Conservation (phyloP, 2,329 filamentous ascomycete species). For the Sclerotinia trifoliorum region DNA sequence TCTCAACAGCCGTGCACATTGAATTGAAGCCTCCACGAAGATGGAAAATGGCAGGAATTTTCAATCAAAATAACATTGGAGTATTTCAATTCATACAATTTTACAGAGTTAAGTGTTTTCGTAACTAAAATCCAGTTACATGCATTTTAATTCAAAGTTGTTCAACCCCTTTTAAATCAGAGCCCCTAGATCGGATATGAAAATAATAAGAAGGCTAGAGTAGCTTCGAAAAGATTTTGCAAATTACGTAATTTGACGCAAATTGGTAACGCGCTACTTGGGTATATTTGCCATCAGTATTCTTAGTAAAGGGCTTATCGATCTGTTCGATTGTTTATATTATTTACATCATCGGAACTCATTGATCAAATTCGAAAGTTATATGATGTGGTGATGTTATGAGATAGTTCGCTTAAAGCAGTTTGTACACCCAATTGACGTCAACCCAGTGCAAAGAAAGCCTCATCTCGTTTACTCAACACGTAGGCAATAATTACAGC, state of each 20-base stretch:
- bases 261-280: neutral
- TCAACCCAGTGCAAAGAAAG: neutral
- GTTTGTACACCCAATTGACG: neutral
- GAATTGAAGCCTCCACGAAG: neutral
- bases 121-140: too few relatives aligned
- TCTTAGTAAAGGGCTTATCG: neutral
- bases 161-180: neutral
- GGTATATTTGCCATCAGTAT: conserved; percentile 4
- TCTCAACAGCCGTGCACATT: neutral
- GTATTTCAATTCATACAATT: neutral
- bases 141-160: neutral
- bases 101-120: neutral
- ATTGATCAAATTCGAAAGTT: neutral
- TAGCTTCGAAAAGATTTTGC: conserved; percentile 13
- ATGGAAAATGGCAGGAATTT: neutral
- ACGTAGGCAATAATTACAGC: neutral
- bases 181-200: neutral
- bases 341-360: neutral
- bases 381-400: neutral
- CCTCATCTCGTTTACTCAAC: neutral
- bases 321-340: neutral
- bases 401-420: neutral
- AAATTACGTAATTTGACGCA: conserved; percentile 18
- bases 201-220: conserved; percentile 10
- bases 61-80: neutral